Conservation (phyloP, 768 basidiomycete species). For the Sporobolomyces roseus region DNA sequence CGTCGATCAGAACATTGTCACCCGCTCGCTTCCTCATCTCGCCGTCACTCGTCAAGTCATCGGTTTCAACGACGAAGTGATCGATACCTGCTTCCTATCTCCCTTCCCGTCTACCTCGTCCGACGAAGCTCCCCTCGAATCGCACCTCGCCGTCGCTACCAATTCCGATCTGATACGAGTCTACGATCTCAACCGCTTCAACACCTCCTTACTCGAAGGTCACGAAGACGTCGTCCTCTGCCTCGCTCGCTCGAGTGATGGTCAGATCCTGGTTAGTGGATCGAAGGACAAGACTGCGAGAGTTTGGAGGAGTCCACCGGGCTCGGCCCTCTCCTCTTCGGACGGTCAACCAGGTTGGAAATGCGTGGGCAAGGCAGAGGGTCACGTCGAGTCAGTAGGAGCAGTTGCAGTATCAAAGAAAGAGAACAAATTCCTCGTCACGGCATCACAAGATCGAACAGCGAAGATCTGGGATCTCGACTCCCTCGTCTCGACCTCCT, state of each 20-base stretch:
- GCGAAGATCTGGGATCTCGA: slow-evolving; percentile 97
- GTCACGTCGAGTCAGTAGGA: slow-evolving; percentile 89
- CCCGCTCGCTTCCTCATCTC: slow-evolving; percentile 70
- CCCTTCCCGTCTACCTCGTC: slow-evolving; percentile 44
- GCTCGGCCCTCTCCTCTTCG: slow-evolving; percentile 33
- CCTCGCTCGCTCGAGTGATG: slow-evolving; percentile 65
- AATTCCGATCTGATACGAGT: slow-evolving; percentile 93
- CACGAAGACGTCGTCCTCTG: slow-evolving; percentile 89
- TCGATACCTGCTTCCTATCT: slow-evolving; percentile 75
- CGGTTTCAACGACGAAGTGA: slow-evolving; percentile 97
- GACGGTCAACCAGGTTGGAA: slow-evolving; percentile 54
- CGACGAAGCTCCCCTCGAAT: slow-evolving; percentile 51
- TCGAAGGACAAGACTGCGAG: slow-evolving; percentile 87
- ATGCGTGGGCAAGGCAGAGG: slow-evolving; percentile 83
- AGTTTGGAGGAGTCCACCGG: slow-evolving; percentile 62
- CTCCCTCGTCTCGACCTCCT: slow-evolving; percentile 52
- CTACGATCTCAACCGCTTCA: slow-evolving; percentile 69
- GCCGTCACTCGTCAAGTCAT: slow-evolving; percentile 68
- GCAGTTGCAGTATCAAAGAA: slow-evolving; percentile 75
- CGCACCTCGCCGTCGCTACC: slow-evolving; percentile 87
- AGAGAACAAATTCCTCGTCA: slow-evolving; percentile 68
- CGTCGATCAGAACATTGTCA: slow-evolving; percentile 94
- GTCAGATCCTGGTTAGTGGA: slow-evolving; percentile 75
- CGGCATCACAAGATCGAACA: slow-evolving; percentile 93
- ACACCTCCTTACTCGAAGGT: slow-evolving; percentile 79